A percentile compares a stretch with the other conserved stretches of the same genome.
Conservation (phyloP, 345 rosid species). For the Carallia brachiata region DNA sequence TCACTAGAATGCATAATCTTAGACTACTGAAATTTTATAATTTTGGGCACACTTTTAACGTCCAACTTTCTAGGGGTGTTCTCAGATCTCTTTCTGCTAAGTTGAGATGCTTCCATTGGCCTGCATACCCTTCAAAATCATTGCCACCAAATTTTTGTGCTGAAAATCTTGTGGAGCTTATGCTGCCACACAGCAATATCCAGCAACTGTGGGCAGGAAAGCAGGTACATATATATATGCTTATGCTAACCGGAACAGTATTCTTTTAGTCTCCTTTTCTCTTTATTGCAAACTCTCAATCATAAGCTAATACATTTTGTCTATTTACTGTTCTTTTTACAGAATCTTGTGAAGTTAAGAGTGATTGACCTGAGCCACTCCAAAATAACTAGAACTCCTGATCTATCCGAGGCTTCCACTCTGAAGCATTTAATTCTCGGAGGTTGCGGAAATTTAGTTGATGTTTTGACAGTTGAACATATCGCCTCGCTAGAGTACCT, state of each 20-base stretch:
- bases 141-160: neutral
- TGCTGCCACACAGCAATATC: neutral
- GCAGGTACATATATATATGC: neutral
- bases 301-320: neutral
- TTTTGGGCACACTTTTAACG: neutral
- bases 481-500: neutral
- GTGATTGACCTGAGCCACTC: constrained; percentile 3
- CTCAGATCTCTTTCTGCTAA: neutral
- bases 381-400: neutral
- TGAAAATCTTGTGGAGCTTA: constrained; percentile 4
- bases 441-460: neutral
- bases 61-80: neutral
- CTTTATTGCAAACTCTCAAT: neutral
- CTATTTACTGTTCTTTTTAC: neutral
- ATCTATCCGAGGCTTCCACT: neutral
- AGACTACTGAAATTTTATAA: neutral
- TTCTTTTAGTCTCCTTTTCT: neutral
- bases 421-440: neutral
- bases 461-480: neutral
- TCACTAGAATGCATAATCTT: neutral
- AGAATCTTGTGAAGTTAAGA: constrained; percentile 1
- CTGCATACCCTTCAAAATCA: neutral
- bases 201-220: neutral
- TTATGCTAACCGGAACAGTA: too few relatives aligned
- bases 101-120: constrained; percentile 1